Conservation (phyloP, 2,329 filamentous ascomycete genomes). For the Penicillium griseofulvum region DNA sequence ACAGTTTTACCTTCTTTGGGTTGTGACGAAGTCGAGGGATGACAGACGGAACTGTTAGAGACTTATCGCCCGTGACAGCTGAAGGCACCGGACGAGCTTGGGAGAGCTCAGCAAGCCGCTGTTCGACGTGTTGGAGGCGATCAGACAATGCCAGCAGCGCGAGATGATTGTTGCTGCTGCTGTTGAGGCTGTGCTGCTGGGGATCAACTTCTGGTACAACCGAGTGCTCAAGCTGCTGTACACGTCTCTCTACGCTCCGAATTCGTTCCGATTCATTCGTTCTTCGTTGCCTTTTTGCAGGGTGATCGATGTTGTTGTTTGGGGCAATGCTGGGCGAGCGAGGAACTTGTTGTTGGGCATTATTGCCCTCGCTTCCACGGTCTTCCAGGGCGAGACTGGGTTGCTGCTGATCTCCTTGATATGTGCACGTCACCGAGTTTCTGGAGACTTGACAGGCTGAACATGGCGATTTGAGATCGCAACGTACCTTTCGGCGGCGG, state of each 20-base stretch:
- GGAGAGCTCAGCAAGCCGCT: background rate
- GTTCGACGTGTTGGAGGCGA: background rate
- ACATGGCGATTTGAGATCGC: background rate
- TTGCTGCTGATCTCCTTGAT: slow-evolving; percentile 1
- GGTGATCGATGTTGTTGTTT: background rate
- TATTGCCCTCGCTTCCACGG: background rate
- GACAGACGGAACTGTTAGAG: background rate
- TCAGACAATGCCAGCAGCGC: background rate
- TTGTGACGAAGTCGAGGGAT: slow-evolving; percentile 7
- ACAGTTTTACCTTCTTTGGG: slow-evolving; percentile 4
- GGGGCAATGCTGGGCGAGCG: background rate
- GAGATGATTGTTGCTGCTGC: background rate
- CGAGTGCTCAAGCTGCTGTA: background rate
- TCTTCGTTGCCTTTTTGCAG: background rate
- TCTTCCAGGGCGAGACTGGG: background rate
- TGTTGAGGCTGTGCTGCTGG: background rate
- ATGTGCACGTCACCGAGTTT: background rate
- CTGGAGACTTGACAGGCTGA: background rate
- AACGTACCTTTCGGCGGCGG: background rate
- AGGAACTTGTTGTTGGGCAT: background rate
- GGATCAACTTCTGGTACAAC: background rate
- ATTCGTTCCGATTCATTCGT: background rate
- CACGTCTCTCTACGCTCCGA: background rate
- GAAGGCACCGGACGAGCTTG: background rate
- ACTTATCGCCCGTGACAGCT: background rate